phyloP scores from a whole-genome alignment of 2,329 filamentous ascomycete species.

The Trichoderma hamatum region DNA sequence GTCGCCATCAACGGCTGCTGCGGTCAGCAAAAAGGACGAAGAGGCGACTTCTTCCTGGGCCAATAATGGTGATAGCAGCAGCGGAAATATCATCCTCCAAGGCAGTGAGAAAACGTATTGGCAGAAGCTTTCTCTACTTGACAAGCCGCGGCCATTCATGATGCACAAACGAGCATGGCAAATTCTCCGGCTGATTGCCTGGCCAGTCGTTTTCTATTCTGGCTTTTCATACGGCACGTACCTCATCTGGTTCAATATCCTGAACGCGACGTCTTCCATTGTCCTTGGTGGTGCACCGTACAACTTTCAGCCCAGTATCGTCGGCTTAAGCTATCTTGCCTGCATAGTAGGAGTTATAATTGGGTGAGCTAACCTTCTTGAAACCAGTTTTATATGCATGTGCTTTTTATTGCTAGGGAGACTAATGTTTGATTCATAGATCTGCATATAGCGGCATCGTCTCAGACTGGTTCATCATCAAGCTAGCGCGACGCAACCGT shows the following conservation, averaged over 20 bases:
- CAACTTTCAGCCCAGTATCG: constrained; percentile 44
- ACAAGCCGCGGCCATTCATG: constrained; percentile 41
- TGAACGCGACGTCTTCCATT: constrained; percentile 49
- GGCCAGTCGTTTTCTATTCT: constrained; percentile 48
- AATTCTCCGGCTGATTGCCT: constrained; percentile 43
- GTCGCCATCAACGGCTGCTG: background rate
- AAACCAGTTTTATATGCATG: background rate
- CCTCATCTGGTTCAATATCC: constrained; percentile 48
- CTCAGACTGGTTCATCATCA: constrained; percentile 43
- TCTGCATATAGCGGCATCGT: constrained; percentile 28
- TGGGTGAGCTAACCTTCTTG: constrained; percentile 32
- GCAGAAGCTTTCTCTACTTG: constrained; percentile 46
- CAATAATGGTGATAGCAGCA: background rate
- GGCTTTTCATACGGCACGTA: constrained; percentile 49
- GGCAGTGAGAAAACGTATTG: constrained; percentile 42
- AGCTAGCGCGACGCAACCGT: constrained; percentile 44
- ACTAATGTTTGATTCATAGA: constrained; percentile 8
- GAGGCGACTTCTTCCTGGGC: background rate
- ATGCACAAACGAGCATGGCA: constrained; percentile 45
- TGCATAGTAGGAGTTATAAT: constrained; percentile 41
- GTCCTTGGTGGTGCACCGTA: constrained; percentile 44
- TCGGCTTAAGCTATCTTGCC: constrained; percentile 45
- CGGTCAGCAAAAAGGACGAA: background rate
- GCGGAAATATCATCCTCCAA: background rate
- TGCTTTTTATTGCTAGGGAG: background rate